Evolutionary conservation across 768 basidiomycete genomes (phyloP), one percentile per base, ranked within the genome.

Genomic region (Serpula lacrymans): DNA sequence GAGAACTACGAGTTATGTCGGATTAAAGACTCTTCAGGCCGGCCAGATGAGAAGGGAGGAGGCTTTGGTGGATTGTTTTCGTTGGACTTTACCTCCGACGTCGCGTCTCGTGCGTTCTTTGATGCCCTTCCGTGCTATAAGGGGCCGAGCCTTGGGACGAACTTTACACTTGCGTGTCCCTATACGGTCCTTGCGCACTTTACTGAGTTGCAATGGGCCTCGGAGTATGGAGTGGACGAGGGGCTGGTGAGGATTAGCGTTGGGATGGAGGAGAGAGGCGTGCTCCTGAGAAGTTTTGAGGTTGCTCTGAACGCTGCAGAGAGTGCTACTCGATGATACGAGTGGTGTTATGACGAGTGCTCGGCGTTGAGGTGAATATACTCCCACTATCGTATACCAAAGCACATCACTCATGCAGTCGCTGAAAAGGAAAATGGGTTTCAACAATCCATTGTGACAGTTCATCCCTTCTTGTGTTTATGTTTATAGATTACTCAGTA

Each of bases 141-240:
- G 59, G 95, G 95, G 3, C 95, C 95, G 0, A 84, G 82, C 54
- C 73, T 90, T 7, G 95, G 95, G 2, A 97, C 95, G 16, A 96
- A 91, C 71, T 97, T 97, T 60, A 97, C 95, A 2, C 74, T 98
- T 22, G 91, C 92, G 23, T 93, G 83, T 50, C 95, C 94, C 18
- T 98, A 90, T 58, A 88, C 90, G 8, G 81, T 98, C 43, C 71
- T 99, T 18, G 95, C 89, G 26, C 95, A 98, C 61, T 97, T 80
- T 50, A 57, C 65, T 1, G 95, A 99, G 63, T 66, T 95, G 47
- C 88, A 86, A 26, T 99, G 95, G 95, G 95, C 94, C 12, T 82
- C 77, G 36, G 66, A 72, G 46, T 95, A 78, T 63, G 93, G 89
- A 14, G 89, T 99, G 10, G 89, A 95, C 54, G 68, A 68, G 39